phyloP scores from a whole-genome alignment of 768 basidiomycete genomes.

The Rhizopogon vulgaris region DNA sequence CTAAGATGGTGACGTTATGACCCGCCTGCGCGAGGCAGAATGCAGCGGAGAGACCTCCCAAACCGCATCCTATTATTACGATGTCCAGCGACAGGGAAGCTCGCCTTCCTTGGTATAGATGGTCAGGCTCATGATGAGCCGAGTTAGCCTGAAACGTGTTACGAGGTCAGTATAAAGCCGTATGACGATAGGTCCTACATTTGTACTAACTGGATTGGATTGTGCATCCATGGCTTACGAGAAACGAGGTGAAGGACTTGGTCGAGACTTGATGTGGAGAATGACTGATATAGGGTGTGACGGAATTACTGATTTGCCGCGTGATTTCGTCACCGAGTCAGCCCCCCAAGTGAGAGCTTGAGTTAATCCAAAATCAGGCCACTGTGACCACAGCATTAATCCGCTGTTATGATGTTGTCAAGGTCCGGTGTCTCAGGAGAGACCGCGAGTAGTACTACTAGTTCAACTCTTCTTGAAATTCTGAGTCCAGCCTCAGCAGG shows the following conservation, averaged over 20 bases:
- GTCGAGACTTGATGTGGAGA: not conserved
- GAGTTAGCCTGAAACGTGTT: not conserved
- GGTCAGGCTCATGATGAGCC: not conserved
- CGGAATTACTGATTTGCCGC: not conserved
- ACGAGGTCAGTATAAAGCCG: not conserved
- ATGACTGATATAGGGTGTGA: not conserved
- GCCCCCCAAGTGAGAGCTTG: not conserved
- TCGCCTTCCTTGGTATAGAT: slow-evolving; percentile 19
- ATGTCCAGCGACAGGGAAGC: slow-evolving; percentile 26
- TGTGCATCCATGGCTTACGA: not conserved
- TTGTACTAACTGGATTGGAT: not conserved
- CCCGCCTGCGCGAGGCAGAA: slow-evolving; percentile 40
- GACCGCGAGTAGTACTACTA: too few species aligned
- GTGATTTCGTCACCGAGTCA: not conserved
- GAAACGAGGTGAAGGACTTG: not conserved
- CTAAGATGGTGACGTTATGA: slow-evolving; percentile 44
- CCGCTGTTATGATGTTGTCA: not conserved
- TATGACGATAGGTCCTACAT: not conserved
- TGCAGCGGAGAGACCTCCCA: slow-evolving; percentile 44
- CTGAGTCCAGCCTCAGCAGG: too few species aligned
- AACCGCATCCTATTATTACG: slow-evolving; percentile 44
- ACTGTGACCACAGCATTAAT: not conserved
- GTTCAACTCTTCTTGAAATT: too few species aligned
- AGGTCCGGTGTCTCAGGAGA: too few species aligned
- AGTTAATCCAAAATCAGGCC: not conserved